Base-by-base conservation (phyloP, 129 eudicot species). In the Flaveria robusta region DNA sequence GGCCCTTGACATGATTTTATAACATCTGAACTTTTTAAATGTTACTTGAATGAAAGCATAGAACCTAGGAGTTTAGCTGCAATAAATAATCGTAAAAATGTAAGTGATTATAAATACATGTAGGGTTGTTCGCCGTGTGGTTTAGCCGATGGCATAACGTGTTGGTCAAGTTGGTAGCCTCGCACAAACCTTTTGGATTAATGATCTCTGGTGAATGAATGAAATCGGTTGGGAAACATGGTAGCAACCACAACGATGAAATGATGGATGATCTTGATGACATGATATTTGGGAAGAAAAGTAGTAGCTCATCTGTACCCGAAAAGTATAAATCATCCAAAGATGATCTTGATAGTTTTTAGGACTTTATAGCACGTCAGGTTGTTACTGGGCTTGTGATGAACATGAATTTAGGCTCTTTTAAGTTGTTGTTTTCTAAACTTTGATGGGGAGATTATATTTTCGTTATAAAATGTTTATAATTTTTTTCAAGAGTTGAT, bases 261-360 rank as follows among this genome's bases (percentile, higher is more conserved):
- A 87, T 91, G 97, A 87, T 91, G 97, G 95, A 91, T 78, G 99
- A 91, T 83, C 92, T 95, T 50, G 97, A 91, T 66, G 96, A 95
- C 85, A 95, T 89, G 97, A 91, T 91, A 3, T 91, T 95, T 71
- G 99, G 96, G 50, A 94, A 87, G 84, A 91, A 85, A 84, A 31
- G 88, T 8, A 87, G 90, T 4, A 81, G 91, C 43, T 46, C 96
- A 16, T 83, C 97, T 6, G 84, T 76, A 29, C 67, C 79, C 2
- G 86, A 84, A 71, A 91, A 87, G 81, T 87, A 85, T 45, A 81
- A 80, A 59, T 29, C 91, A n/a, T 15, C 85, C 0, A 94, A 91
- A 80, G 97, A 91, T 84, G 99, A 95, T 81, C 90, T 89, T 37
- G 87, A 91, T 66, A 66, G 84, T 22, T 87, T 91, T 43, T 95